Base-by-base conservation (phyloP, 495 filamentous ascomycete genomes). In the Chaetomium tenue region DNA sequence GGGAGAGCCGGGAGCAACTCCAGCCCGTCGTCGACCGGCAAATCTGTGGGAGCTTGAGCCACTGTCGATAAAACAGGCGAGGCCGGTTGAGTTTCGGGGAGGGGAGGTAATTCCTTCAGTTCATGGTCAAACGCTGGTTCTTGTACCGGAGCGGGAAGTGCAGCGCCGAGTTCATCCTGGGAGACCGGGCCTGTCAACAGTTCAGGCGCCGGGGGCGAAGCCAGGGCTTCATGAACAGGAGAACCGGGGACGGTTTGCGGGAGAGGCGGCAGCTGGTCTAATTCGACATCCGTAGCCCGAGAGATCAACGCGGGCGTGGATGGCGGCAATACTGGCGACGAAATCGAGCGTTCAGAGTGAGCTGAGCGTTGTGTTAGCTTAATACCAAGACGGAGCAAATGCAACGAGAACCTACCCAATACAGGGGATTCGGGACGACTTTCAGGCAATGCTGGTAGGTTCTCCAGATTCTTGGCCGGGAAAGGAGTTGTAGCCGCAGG, bases 41-140 rank as follows among this genome's bases (percentile, higher is more conserved):
- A 12, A 8, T 33, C 3, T 3, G 33, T 57, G 54, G 25, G 25
- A 20, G 42, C 16, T 9, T 23, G 23, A 22, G 22, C 28, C 25
- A 22, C 25, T 6, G 30, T 28, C 8, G 13, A n/a, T 20, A 60
- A 3, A 12, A 25, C 46, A 51, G 58, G 44, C 9, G 58, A 60
- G 20, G 26, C 30, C 56, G 61, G 40, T 13, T 20, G 47, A 30
- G 58, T 67, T 28, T 65, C 67, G 2, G 63, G 67, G 0, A 70
- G 63, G 9, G 62, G 25, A 5, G 59, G 63, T 5, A 66, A 47
- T 8, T 48, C 5, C 40, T 48, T 61, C 13, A 68, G n/a, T 1
- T 63, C 66, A 8, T 58, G 39, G 8, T 59, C 50, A 9, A 33
- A 51, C 4, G 8, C 2, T 48, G 3, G 16, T 16, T 12, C 12